These are phyloP conservation scores for Scheffersomyces quercinus DNA, from an alignment of 1,139 yeast species.

Conservation along the genomic window DNA sequence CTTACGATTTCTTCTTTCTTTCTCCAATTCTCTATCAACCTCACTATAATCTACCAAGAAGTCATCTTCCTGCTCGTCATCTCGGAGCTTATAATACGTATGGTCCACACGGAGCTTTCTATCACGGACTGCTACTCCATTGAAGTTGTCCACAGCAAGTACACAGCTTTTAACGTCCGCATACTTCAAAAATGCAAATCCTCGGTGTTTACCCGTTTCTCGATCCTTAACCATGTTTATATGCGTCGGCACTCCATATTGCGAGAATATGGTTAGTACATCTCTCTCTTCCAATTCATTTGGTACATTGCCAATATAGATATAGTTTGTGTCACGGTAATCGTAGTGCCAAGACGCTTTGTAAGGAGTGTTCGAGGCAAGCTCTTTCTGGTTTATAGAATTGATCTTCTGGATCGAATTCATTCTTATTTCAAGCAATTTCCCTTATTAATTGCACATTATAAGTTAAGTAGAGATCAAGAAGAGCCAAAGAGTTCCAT, in stretches of 20 bases:
- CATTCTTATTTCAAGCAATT: constrained; percentile 21
- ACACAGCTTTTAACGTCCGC: constrained; percentile 80
- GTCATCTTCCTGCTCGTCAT: constrained; percentile 50
- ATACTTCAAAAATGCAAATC: constrained; percentile 82
- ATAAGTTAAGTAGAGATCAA: too few species aligned
- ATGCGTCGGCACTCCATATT: constrained; percentile 85
- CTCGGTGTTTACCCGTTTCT: constrained; percentile 60
- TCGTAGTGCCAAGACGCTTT: constrained; percentile 90
- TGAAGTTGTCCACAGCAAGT: constrained; percentile 85
- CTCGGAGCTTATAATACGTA: constrained; percentile 60
- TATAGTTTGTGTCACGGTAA: constrained; percentile 62
- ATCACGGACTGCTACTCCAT: constrained; percentile 67
- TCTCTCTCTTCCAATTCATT: constrained; percentile 70
- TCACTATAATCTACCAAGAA: constrained; percentile 35
- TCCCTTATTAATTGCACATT: too few species aligned
- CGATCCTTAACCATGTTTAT: constrained; percentile 69
- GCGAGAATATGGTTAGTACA: constrained; percentile 76
- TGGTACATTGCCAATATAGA: constrained; percentile 72
- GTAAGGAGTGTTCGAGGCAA: constrained; percentile 57
- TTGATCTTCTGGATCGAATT: constrained; percentile 52
- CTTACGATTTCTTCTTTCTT: constrained; percentile 4
- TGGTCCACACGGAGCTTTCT: constrained; percentile 72
- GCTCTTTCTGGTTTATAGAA: constrained; percentile 66
- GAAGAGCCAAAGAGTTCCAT: too few species aligned
- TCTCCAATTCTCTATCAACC: constrained; percentile 9